A percentile compares a stretch with the other conserved stretches of the same genome.
phyloP scores from a whole-genome alignment of 192 early-diverging fungal genomes.

The Coemansia sp. region DNA sequence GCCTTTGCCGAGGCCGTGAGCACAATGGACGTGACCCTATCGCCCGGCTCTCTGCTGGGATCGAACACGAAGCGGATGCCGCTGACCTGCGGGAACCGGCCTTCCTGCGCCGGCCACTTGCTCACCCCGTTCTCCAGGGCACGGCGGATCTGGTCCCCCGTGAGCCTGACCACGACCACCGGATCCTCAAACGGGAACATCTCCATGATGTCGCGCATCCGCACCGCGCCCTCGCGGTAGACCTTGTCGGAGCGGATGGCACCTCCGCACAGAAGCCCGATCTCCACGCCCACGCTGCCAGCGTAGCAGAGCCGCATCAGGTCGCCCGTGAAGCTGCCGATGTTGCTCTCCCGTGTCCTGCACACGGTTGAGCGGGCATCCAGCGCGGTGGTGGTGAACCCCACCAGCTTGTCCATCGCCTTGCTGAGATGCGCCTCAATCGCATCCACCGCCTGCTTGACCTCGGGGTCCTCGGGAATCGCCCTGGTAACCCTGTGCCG shows the following conservation, averaged over 20 bases:
- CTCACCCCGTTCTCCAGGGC: slow-evolving; percentile 67
- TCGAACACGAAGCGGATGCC: slow-evolving; percentile 65
- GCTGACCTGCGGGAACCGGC: slow-evolving; percentile 67
- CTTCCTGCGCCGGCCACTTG: slow-evolving; percentile 68
- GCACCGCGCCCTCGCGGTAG: slow-evolving; percentile 57
- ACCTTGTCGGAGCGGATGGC: slow-evolving; percentile 64
- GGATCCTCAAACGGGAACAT: slow-evolving; percentile 72
- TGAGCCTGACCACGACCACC: slow-evolving; percentile 61
- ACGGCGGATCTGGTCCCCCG: slow-evolving; percentile 62
- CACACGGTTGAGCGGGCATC: slow-evolving; percentile 63
- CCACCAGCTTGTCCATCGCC: slow-evolving; percentile 59
- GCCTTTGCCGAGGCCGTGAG: slow-evolving; percentile 35
- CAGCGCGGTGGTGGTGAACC: slow-evolving; percentile 53
- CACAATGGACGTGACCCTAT: slow-evolving; percentile 56
- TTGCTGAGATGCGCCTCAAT: slow-evolving; percentile 53
- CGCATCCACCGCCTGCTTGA: slow-evolving; percentile 50
- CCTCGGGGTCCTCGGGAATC: slow-evolving; percentile 40
- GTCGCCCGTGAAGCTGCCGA: slow-evolving; percentile 66
- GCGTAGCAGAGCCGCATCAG: slow-evolving; percentile 61
- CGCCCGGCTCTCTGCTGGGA: slow-evolving; percentile 47
- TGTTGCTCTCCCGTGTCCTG: slow-evolving; percentile 60
- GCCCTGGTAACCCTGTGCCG: slow-evolving; percentile 50
- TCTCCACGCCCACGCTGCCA: slow-evolving; percentile 35
- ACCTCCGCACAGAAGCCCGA: slow-evolving; percentile 63
- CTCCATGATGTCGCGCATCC: slow-evolving; percentile 64